Percentiles rank a stretch among this genome's conserved stretches.
phyloP scores from a whole-genome alignment of 805 yeast genomes.

The Trichomonascus vanleenenianus region DNA sequence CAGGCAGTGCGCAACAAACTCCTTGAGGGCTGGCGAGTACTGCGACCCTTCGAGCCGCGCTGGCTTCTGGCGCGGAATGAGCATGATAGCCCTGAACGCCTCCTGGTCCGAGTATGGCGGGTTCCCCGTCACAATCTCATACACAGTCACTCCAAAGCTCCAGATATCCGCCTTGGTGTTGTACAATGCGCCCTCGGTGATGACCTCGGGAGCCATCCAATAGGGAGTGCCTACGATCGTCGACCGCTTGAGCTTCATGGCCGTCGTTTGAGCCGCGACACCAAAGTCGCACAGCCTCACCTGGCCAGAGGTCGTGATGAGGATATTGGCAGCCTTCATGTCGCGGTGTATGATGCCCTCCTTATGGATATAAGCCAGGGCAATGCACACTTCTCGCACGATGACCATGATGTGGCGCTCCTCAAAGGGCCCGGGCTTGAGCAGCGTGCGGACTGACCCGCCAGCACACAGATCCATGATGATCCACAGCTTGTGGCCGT shows the following conservation, averaged over 20 bases:
- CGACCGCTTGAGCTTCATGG: conserved; percentile 68
- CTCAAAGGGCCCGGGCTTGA: conserved; percentile 81
- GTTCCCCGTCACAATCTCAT: conserved; percentile 92
- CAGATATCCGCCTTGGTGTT: conserved; percentile 88
- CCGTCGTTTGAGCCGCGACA: conserved; percentile 87
- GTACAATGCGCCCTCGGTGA: conserved; percentile 36
- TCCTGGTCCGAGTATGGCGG: conserved; percentile 97
- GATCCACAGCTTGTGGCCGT: conserved; percentile 92
- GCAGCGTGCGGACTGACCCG: conserved; percentile 79
- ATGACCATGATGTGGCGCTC: conserved; percentile 81
- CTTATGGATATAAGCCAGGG: conserved; percentile 72
- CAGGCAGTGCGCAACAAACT: conserved; percentile 80
- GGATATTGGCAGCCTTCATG: conserved; percentile 90
- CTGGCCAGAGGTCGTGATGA: conserved; percentile 80
- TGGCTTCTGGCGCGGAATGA: conserved; percentile 88
- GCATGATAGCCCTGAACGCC: conserved; percentile 88
- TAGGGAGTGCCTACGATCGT: conserved; percentile 72
- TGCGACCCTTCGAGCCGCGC: conserved; percentile 90
- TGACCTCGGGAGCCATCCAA: conserved; percentile 53
- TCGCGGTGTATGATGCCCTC: conserved; percentile 94
- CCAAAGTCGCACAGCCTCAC: conserved; percentile 96
- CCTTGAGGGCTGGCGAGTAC: conserved; percentile 69
- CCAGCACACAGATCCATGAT: conserved; percentile 98
- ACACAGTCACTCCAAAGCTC: conserved; percentile 92
- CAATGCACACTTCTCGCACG: conserved; percentile 70